Evolutionary conservation across 2,329 filamentous ascomycete species (phyloP).

Genomic region (Pseudogymnoascus sp.): DNA sequence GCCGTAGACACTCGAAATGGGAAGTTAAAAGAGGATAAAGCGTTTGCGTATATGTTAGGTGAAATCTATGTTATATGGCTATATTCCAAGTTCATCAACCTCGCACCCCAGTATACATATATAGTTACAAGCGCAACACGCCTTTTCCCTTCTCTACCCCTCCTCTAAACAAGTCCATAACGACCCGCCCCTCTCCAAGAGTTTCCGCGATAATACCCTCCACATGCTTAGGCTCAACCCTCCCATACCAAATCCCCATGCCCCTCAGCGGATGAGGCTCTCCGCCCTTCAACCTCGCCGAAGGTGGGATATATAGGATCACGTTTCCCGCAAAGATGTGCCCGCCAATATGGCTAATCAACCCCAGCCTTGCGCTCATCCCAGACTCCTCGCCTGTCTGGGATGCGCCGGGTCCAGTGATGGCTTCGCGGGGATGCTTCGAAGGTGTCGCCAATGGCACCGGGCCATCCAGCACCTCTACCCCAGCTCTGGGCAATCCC

Average conservation of each 20-base stretch:
- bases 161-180: constrained; percentile 64
- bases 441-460: constrained; percentile 21
- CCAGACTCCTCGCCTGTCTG: constrained; percentile 28
- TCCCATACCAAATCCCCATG: constrained; percentile 73
- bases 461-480: constrained; percentile 40
- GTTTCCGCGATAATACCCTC: constrained; percentile 70
- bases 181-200: constrained; percentile 55
- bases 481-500: constrained; percentile 42
- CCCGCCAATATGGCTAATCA: constrained; percentile 74
- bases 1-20: neutral
- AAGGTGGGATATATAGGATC: constrained; percentile 67
- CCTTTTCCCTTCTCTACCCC: constrained; percentile 29
- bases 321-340: constrained; percentile 84
- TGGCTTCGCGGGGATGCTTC: constrained; percentile 10
- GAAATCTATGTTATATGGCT: neutral
- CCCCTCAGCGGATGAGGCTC: constrained; percentile 53
- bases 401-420: constrained; percentile 12
- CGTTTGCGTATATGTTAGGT: neutral
- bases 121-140: neutral
- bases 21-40: neutral
- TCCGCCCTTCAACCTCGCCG: constrained; percentile 32
- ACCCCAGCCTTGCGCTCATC: constrained; percentile 50
- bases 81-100: neutral
- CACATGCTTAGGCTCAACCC: constrained; percentile 66
- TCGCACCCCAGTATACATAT: neutral